A percentile compares a stretch with the other conserved stretches of the same genome.
These are phyloP conservation scores for Stemphylium vesicarium DNA, from an alignment of 2,329 filamentous ascomycete genomes.

Conservation along the genomic window DNA sequence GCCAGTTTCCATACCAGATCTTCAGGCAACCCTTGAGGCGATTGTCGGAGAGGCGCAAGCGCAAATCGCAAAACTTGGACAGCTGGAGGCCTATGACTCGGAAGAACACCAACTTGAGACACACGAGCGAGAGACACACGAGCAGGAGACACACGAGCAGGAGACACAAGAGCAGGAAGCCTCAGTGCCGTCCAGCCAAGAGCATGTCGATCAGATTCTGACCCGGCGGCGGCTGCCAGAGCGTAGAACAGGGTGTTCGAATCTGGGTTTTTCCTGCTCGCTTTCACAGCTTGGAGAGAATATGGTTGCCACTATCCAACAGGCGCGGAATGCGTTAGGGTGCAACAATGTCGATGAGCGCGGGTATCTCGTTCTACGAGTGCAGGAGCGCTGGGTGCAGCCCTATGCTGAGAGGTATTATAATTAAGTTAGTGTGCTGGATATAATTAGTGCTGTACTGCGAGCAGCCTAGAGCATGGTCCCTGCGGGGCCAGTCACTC, in stretches of 20 bases:
- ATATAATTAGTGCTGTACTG: no score
- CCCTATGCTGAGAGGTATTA: no score
- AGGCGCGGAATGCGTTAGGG: background rate
- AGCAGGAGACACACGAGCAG: background rate
- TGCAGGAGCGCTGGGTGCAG: background rate
- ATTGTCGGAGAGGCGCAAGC: background rate
- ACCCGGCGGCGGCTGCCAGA: background rate
- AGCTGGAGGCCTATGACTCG: background rate
- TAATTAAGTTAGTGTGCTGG: no score
- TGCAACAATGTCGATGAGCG: background rate
- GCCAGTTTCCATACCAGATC: background rate
- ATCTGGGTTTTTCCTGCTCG: background rate
- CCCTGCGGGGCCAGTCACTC: no score
- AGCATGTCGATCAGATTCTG: background rate
- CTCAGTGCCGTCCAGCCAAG: background rate
- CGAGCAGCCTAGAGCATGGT: no score
- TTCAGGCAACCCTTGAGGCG: background rate
- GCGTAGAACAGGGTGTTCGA: background rate
- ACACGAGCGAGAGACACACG: background rate
- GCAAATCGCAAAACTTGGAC: background rate
- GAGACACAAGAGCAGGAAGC: background rate
- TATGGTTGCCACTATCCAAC: conserved; percentile 3
- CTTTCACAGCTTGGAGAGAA: conserved; percentile 8
- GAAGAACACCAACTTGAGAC: no score
- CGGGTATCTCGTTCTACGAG: conserved; percentile 9